Evolutionary conservation across 2,329 filamentous ascomycete species (phyloP).

Genomic region (Aspergillus tanneri): DNA sequence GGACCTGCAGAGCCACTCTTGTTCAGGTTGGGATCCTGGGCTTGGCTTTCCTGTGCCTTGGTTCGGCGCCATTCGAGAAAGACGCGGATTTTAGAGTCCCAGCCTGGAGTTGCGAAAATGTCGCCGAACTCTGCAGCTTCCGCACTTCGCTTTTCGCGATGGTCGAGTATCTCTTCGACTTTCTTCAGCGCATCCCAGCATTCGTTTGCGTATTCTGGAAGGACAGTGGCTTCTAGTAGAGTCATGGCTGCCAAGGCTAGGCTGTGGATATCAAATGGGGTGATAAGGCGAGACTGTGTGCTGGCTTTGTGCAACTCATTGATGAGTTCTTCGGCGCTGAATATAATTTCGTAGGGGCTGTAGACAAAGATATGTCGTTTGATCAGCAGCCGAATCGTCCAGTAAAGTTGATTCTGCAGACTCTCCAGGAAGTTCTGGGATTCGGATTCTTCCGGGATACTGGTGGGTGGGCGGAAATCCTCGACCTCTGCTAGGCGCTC

Average conservation of each 20-base stretch:
- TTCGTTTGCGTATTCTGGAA: conserved; percentile 39
- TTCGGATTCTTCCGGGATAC: conserved; percentile 25
- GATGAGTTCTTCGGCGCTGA: conserved; percentile 41
- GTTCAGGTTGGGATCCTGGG: conserved; percentile 26
- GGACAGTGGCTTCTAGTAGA: conserved; percentile 43
- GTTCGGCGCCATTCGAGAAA: conserved; percentile 41
- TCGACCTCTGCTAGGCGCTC: conserved; percentile 41
- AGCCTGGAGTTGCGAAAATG: conserved; percentile 40
- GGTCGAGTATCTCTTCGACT: conserved; percentile 51
- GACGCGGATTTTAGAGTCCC: conserved; percentile 43
- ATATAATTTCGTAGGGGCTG: conserved; percentile 43
- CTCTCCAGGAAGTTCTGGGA: conserved; percentile 35
- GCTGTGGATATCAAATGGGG: conserved; percentile 45
- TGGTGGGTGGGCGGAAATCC: conserved; percentile 31
- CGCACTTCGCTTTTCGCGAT: conserved; percentile 38
- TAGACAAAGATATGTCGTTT: conserved; percentile 46
- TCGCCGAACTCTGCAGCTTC: conserved; percentile 37
- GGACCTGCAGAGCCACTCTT: conserved; percentile 25
- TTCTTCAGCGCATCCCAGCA: conserved; percentile 49
- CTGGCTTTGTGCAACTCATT: conserved; percentile 41
- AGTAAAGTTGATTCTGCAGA: conserved; percentile 43
- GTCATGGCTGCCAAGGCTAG: conserved; percentile 44
- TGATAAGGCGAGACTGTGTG: conserved; percentile 30
- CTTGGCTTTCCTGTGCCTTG: conserved; percentile 35
- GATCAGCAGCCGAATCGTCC: conserved; percentile 43